These are phyloP conservation scores for Plectosphaerella plurivora DNA, from an alignment of 2,329 filamentous ascomycete species.

Conservation along the genomic window DNA sequence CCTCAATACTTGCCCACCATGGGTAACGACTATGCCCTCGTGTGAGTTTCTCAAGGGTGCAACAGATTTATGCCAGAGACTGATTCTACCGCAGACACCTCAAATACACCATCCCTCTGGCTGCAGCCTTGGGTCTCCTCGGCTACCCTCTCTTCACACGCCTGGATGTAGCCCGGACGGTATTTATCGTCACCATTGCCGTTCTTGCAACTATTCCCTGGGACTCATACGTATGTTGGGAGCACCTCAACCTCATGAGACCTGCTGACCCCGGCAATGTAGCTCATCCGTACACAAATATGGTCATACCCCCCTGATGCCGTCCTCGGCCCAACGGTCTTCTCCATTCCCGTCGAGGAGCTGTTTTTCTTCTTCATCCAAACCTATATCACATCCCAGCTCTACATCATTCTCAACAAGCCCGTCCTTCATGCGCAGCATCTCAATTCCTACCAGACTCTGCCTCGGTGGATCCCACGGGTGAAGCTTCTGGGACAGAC, in stretches of 20 bases:
- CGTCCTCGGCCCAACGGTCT: constrained; percentile 58
- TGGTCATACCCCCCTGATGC: constrained; percentile 68
- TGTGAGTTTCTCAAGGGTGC: constrained; percentile 38
- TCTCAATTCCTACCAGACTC: constrained; percentile 25
- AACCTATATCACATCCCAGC: constrained; percentile 65
- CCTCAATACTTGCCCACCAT: constrained; percentile 26
- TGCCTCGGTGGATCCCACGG: constrained; percentile 15
- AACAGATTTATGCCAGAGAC: not conserved
- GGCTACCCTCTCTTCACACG: constrained; percentile 58
- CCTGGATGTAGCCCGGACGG: constrained; percentile 58
- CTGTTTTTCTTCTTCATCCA: constrained; percentile 76
- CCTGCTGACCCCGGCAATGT: no score
- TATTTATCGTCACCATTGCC: constrained; percentile 57
- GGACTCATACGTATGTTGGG: constrained; percentile 55
- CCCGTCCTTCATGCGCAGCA: constrained; percentile 48
- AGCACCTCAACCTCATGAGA: no score
- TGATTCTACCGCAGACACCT: constrained; percentile 44
- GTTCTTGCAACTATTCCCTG: constrained; percentile 67
- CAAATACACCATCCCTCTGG: constrained; percentile 63
- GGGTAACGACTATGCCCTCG: constrained; percentile 58
- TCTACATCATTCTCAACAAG: constrained; percentile 66
- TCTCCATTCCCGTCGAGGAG: constrained; percentile 66
- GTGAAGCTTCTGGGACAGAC: constrained; percentile 44
- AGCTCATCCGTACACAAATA: constrained; percentile 58
- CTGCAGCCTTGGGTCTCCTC: constrained; percentile 51